phyloP scores from a whole-genome alignment of 164 flowering plant species.

The Tetrastigma voinierianum region DNA sequence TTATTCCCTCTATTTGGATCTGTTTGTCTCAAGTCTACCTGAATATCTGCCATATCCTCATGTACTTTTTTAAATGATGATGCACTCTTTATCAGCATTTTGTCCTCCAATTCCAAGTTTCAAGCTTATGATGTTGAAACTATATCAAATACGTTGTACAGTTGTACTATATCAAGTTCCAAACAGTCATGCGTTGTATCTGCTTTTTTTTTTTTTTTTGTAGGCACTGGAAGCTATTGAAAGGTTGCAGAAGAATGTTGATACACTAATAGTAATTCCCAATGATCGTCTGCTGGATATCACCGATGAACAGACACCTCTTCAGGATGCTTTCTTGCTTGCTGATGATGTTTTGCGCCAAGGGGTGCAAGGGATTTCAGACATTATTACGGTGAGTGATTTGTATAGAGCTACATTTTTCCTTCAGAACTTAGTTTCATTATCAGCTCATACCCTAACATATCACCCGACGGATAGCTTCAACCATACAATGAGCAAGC shows the following conservation, averaged over 20 bases:
- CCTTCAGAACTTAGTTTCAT: too few relatives aligned
- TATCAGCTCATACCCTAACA: too few relatives aligned
- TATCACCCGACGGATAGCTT: too few relatives aligned
- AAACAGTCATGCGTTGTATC: not conserved
- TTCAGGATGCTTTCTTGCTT: conserved; percentile 96
- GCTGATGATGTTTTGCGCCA: conserved; percentile 99
- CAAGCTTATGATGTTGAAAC: not conserved
- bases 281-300: conserved; percentile 91
- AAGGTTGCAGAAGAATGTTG: conserved; percentile 88
- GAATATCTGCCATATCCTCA: too few relatives aligned
- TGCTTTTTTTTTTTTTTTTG: conserved; percentile 11
- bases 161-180: not conserved
- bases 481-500: too few relatives aligned
- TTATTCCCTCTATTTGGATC: too few relatives aligned
- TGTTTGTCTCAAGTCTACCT: too few relatives aligned
- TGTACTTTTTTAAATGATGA: too few relatives aligned
- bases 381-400: conserved; percentile 86
- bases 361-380: conserved; percentile 99
- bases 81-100: too few relatives aligned
- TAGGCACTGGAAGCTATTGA: conserved; percentile 99
- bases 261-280: conserved; percentile 95
- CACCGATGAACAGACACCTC: conserved; percentile 92
- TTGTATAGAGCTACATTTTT: not conserved
- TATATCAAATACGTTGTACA: not conserved
- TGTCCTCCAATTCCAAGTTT: not conserved